Percentiles rank a stretch among this genome's conserved stretches.
Evolutionary conservation across 2,329 filamentous ascomycete genomes (phyloP).

Genomic region (Myriosclerotinia duriaeana): DNA sequence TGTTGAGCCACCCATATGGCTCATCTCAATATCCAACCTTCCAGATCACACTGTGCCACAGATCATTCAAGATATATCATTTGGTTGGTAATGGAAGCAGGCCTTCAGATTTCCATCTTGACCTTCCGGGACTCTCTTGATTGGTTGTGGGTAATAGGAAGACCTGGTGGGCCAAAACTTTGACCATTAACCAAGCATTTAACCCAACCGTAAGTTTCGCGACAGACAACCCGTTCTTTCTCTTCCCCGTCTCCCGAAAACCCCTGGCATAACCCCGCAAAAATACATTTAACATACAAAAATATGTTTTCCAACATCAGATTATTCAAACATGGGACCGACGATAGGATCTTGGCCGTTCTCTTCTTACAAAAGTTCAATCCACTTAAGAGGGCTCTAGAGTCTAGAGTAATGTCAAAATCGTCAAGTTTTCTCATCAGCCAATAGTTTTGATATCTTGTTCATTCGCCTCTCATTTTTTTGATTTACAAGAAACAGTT

Average conservation of each 20-base stretch:
- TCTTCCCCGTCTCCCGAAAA: background rate
- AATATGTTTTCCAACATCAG: conserved; percentile 11
- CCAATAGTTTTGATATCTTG: conserved; percentile 10
- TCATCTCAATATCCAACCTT: background rate
- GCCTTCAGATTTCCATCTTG: background rate
- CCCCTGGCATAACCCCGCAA: conserved; percentile 17
- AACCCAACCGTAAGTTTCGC: background rate
- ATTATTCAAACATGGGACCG: conserved; percentile 2
- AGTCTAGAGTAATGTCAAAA: background rate
- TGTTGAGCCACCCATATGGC: background rate
- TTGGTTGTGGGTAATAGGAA: background rate
- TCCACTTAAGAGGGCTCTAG: background rate
- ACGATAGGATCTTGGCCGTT: conserved; percentile 13
- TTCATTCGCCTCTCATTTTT: background rate
- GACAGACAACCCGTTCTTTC: background rate
- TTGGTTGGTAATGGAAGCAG: conserved; percentile 8
- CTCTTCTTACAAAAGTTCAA: conserved; percentile 8
- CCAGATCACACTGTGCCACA: background rate
- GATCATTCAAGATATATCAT: background rate
- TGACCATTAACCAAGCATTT: conserved; percentile 17
- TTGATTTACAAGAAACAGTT: conserved; percentile 16
- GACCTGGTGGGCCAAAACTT: conserved; percentile 3
- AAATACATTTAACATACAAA: background rate
- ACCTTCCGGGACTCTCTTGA: conserved; percentile 4
- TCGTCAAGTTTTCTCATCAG: background rate